A percentile compares a stretch with the other conserved stretches of the same genome.
Conservation (phyloP, 2,329 filamentous ascomycete species). For the Metarhizium album region DNA sequence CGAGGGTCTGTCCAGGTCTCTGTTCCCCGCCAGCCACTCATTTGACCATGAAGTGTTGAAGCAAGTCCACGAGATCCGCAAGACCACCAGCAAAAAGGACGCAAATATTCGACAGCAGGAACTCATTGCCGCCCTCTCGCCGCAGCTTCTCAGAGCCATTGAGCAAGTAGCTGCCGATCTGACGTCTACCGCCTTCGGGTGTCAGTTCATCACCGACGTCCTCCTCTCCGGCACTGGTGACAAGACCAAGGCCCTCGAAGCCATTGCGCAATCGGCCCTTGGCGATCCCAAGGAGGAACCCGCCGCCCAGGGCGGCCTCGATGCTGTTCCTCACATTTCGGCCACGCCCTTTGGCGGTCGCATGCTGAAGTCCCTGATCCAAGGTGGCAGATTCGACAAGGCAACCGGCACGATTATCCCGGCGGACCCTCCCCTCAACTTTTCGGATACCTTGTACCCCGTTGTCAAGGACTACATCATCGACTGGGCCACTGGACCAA, state of each 20-base stretch:
- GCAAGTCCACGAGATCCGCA: slow-evolving; percentile 69
- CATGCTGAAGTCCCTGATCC: slow-evolving; percentile 84
- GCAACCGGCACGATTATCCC: slow-evolving; percentile 58
- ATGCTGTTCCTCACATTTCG: slow-evolving; percentile 43
- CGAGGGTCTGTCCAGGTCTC: slow-evolving; percentile 49
- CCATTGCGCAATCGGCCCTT: slow-evolving; percentile 53
- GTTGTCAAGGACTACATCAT: slow-evolving; percentile 65
- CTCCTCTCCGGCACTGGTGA: slow-evolving; percentile 67
- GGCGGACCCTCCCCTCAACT: slow-evolving; percentile 66
- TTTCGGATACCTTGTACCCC: slow-evolving; percentile 72
- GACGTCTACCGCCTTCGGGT: slow-evolving; percentile 67
- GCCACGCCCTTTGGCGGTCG: slow-evolving; percentile 57
- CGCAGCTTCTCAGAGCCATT: slow-evolving; percentile 65
- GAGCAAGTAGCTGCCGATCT: slow-evolving; percentile 56
- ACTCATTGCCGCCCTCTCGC: slow-evolving; percentile 62
- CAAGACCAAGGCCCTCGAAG: slow-evolving; percentile 62
- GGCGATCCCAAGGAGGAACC: slow-evolving; percentile 38
- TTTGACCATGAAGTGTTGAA: slow-evolving; percentile 60
- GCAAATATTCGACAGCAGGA: slow-evolving; percentile 64
- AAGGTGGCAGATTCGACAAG: slow-evolving; percentile 78
- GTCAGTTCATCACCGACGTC: slow-evolving; percentile 75
- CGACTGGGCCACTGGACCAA: slow-evolving; percentile 76
- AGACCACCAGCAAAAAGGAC: slow-evolving; percentile 88
- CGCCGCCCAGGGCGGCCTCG: slow-evolving; percentile 29
- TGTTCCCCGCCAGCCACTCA: slow-evolving; percentile 52